These are phyloP conservation scores for Thraustochytrium sp. DNA, from an alignment of 352 stramenopile genomes.

Conservation along the genomic window DNA sequence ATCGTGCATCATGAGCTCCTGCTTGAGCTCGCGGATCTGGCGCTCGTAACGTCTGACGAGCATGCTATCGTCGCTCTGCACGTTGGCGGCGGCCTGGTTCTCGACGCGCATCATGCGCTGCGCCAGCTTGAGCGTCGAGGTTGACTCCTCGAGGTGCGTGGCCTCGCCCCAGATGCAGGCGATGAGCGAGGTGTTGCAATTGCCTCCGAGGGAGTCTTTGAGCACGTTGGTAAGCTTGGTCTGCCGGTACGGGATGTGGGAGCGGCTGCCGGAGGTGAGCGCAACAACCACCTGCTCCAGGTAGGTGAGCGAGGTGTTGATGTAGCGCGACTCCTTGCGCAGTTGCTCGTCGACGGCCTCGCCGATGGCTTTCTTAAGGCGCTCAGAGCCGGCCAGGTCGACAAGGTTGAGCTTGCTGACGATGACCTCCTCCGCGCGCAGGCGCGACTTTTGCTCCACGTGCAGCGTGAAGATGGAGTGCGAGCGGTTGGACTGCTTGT, in stretches of 20 bases:
- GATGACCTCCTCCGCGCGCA: constrained; percentile 53
- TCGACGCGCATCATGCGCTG: constrained; percentile 86
- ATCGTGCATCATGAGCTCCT: constrained; percentile 87
- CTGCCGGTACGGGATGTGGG: constrained; percentile 82
- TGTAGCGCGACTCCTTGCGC: constrained; percentile 86
- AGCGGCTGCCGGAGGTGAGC: constrained; percentile 48
- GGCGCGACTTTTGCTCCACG: constrained; percentile 65
- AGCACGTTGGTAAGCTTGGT: constrained; percentile 89
- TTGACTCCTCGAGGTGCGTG: constrained; percentile 82
- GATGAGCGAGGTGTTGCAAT: constrained; percentile 90
- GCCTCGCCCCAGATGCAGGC: constrained; percentile 85
- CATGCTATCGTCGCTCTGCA: constrained; percentile 72
- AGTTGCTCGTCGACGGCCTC: constrained; percentile 59
- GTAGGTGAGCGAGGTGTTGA: constrained; percentile 91
- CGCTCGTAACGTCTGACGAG: constrained; percentile 80
- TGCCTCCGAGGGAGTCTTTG: constrained; percentile 86
- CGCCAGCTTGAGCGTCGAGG: constrained; percentile 83
- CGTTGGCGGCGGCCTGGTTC: constrained; percentile 73
- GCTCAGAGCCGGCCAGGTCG: constrained; percentile 86
- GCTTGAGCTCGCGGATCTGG: constrained; percentile 81
- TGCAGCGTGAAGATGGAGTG: constrained; percentile 86
- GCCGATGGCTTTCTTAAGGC: constrained; percentile 77
- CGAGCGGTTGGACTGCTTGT: constrained; percentile 85
- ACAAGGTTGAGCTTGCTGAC: constrained; percentile 86
- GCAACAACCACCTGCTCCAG: constrained; percentile 89